Conservation (phyloP, 2,329 filamentous ascomycete species). For the Apiospora aurea region DNA sequence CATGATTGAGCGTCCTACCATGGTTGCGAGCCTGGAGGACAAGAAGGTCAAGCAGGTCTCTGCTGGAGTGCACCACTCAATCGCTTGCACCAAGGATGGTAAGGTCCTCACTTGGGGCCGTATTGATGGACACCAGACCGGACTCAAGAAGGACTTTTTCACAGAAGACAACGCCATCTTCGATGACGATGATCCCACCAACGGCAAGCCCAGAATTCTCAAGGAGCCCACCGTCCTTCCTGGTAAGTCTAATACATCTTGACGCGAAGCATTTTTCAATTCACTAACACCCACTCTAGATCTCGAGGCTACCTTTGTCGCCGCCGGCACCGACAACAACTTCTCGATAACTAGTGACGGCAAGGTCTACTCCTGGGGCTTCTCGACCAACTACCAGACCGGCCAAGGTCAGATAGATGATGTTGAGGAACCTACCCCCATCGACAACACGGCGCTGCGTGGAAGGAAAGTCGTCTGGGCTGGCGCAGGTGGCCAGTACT, state of each 20-base stretch:
- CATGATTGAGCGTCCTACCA: slow-evolving; percentile 73
- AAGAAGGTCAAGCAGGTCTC: slow-evolving; percentile 72
- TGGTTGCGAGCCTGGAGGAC: slow-evolving; percentile 69
- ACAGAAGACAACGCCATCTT: slow-evolving; percentile 66
- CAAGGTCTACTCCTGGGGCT: slow-evolving; percentile 80
- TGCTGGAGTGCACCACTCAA: slow-evolving; percentile 74
- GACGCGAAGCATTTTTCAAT: not conserved
- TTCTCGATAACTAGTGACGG: slow-evolving; percentile 74
- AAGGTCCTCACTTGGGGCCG: slow-evolving; percentile 55
- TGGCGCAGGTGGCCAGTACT: slow-evolving; percentile 89
- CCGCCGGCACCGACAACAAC: slow-evolving; percentile 75
- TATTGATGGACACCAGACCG: slow-evolving; percentile 57
- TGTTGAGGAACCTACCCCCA: slow-evolving; percentile 75
- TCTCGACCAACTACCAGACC: slow-evolving; percentile 81
- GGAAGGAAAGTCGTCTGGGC: slow-evolving; percentile 78
- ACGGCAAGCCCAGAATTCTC: slow-evolving; percentile 73
- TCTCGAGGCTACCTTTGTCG: slow-evolving; percentile 61
- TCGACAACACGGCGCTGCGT: slow-evolving; percentile 84
- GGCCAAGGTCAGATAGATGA: slow-evolving; percentile 82
- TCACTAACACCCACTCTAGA: slow-evolving; percentile 40
- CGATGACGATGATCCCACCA: slow-evolving; percentile 56
- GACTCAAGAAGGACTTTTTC: slow-evolving; percentile 63
- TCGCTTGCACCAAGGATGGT: slow-evolving; percentile 51
- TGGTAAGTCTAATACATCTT: slow-evolving; percentile 46
- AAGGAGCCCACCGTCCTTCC: slow-evolving; percentile 68